phyloP scores from a whole-genome alignment of 2,329 filamentous ascomycete genomes.

The Epichloe festucae region DNA sequence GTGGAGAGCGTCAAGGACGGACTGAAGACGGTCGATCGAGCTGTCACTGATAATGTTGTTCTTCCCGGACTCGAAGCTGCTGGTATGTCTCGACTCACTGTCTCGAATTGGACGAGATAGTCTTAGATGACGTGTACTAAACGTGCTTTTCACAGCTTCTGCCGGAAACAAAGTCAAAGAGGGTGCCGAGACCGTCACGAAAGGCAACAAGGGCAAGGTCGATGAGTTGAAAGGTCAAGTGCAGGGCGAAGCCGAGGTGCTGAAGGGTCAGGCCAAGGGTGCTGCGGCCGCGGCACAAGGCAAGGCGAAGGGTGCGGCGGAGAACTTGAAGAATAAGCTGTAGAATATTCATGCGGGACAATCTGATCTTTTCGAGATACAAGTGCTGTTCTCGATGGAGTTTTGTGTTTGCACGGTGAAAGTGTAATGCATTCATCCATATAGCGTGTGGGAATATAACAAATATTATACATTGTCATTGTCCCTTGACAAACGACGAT shows the following conservation, averaged over 20 bases:
- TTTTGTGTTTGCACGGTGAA: background rate
- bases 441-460: background rate
- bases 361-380: background rate
- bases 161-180: slow-evolving; percentile 37
- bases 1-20: slow-evolving; percentile 46
- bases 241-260: slow-evolving; percentile 18
- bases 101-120: no score
- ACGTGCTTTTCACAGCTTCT: slow-evolving; percentile 15
- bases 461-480: background rate
- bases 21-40: slow-evolving; percentile 45
- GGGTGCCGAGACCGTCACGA: slow-evolving; percentile 14
- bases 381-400: background rate
- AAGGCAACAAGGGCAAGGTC: slow-evolving; percentile 23
- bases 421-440: background rate
- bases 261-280: slow-evolving; percentile 25
- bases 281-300: slow-evolving; percentile 24
- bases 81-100: slow-evolving; percentile 27
- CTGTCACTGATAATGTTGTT: slow-evolving; percentile 47
- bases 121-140: no score
- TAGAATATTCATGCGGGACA: background rate
- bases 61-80: slow-evolving; percentile 48
- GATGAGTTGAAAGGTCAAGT: slow-evolving; percentile 22
- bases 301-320: slow-evolving; percentile 27
- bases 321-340: slow-evolving; percentile 14
- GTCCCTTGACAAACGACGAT: background rate